These are phyloP conservation scores for Leishmania guyanensis DNA, from an alignment of 208 protist genomes.

Conservation along the genomic window DNA sequence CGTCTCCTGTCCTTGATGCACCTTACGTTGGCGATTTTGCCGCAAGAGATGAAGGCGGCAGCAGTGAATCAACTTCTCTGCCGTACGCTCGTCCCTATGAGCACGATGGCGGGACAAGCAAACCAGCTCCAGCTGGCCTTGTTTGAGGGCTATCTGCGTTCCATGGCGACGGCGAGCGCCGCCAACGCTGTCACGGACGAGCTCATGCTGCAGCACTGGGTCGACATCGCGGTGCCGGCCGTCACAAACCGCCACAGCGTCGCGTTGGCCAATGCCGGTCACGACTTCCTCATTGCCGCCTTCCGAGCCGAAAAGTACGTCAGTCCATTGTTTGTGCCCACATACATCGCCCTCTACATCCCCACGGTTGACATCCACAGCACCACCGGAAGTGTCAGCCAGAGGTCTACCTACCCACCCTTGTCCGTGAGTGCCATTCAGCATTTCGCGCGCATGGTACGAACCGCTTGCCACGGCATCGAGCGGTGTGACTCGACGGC, in stretches of 20 bases:
- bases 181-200: slow-evolving; percentile 60
- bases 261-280: slow-evolving; percentile 49
- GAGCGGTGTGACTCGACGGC: slow-evolving; percentile 59
- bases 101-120: slow-evolving; percentile 7
- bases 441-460: slow-evolving; percentile 67
- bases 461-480: slow-evolving; percentile 54
- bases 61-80: slow-evolving; percentile 34
- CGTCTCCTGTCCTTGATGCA: slow-evolving; percentile 31
- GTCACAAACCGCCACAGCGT: slow-evolving; percentile 50
- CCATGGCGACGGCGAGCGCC: slow-evolving; percentile 57
- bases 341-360: slow-evolving; percentile 68
- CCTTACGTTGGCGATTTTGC: slow-evolving; percentile 28
- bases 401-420: slow-evolving; percentile 39
- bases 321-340: slow-evolving; percentile 73
- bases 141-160: slow-evolving; percentile 70
- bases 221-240: slow-evolving; percentile 44
- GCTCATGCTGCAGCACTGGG: slow-evolving; percentile 69
- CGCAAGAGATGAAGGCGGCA: slow-evolving; percentile 39
- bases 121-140: slow-evolving; percentile 60
- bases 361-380: slow-evolving; percentile 28
- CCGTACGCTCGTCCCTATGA: slow-evolving; percentile 31
- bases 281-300: slow-evolving; percentile 70
- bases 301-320: slow-evolving; percentile 64
- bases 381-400: background rate
- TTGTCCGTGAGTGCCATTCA: slow-evolving; percentile 54